A percentile compares a stretch with the other conserved stretches of the same genome.
These are phyloP conservation scores for Claviceps sp. DNA, from an alignment of 2,329 filamentous ascomycete species.

Conservation along the genomic window DNA sequence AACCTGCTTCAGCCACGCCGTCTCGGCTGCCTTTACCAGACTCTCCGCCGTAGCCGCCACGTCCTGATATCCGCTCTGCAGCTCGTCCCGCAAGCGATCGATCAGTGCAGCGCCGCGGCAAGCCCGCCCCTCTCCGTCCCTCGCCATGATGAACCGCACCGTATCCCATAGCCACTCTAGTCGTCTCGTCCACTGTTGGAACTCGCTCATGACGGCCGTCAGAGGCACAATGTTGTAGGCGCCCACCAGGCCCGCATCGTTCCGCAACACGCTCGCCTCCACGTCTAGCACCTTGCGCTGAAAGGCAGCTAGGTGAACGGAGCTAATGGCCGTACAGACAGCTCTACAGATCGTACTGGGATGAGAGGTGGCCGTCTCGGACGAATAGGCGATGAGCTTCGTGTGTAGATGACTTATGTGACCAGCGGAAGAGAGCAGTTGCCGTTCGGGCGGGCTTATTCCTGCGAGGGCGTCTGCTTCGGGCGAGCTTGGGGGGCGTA, in stretches of 20 bases:
- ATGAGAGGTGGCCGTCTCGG: slow-evolving; percentile 56
- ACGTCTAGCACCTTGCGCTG: slow-evolving; percentile 75
- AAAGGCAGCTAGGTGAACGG: slow-evolving; percentile 65
- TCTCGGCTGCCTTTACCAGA: slow-evolving; percentile 67
- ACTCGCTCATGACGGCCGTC: slow-evolving; percentile 70
- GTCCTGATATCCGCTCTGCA: slow-evolving; percentile 80
- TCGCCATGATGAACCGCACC: slow-evolving; percentile 49
- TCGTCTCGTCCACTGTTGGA: slow-evolving; percentile 71
- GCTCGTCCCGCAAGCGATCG: slow-evolving; percentile 58
- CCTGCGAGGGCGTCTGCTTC: slow-evolving; percentile 32
- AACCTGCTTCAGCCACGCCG: slow-evolving; percentile 80
- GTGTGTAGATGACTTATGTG: slow-evolving; percentile 68
- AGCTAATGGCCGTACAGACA: slow-evolving; percentile 64
- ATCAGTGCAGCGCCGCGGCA: slow-evolving; percentile 64
- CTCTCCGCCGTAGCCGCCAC: slow-evolving; percentile 64
- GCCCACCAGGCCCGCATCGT: slow-evolving; percentile 69
- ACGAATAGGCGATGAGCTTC: slow-evolving; percentile 52
- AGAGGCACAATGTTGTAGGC: slow-evolving; percentile 89
- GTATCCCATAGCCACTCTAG: slow-evolving; percentile 79
- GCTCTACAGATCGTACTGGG: slow-evolving; percentile 75
- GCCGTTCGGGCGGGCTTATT: slow-evolving; percentile 67
- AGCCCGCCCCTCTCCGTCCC: slow-evolving; percentile 18
- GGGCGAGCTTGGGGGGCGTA: slow-evolving; percentile 39
- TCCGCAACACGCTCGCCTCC: slow-evolving; percentile 61
- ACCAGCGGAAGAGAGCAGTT: slow-evolving; percentile 64